Conservation (phyloP, 345 rosid genomes). For the Sonneratia caseolaris region DNA sequence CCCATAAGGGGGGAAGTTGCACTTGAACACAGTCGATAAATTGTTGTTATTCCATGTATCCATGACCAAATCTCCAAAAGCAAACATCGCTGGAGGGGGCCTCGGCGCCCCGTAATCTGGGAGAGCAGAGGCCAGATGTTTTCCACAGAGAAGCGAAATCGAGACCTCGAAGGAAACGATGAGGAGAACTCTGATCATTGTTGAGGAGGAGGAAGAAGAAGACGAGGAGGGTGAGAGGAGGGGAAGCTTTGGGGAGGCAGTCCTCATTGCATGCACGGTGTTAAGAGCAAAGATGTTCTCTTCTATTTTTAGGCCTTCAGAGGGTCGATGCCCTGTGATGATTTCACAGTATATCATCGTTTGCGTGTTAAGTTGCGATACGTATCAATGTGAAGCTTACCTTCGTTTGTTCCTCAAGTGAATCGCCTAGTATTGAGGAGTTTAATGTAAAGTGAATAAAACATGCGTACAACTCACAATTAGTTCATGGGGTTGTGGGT, state of each 20-base stretch:
- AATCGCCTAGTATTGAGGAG: too few relatives aligned
- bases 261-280: not conserved
- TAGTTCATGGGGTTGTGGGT: too few relatives aligned
- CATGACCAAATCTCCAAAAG: constrained; percentile 44
- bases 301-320: not conserved
- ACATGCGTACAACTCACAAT: too few relatives aligned
- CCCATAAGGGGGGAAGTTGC: constrained; percentile 46
- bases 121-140: not conserved
- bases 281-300: not conserved
- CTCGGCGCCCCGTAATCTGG: not conserved
- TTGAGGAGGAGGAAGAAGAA: not conserved
- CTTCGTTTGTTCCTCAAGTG: too few relatives aligned
- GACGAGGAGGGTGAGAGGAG: not conserved
- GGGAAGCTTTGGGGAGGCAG: not conserved
- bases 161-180: not conserved
- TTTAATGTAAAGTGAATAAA: too few relatives aligned
- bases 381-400: too few relatives aligned
- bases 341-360: too few relatives aligned
- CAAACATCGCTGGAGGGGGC: constrained; percentile 27
- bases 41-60: constrained; percentile 50
- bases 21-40: constrained; percentile 24
- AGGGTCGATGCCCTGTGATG: not conserved
- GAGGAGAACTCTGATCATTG: not conserved
- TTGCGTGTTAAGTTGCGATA: too few relatives aligned
- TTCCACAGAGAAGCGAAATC: not conserved